Base-by-base conservation (phyloP, 2,329 filamentous ascomycete genomes). In the Sporothrix variecibatus region DNA sequence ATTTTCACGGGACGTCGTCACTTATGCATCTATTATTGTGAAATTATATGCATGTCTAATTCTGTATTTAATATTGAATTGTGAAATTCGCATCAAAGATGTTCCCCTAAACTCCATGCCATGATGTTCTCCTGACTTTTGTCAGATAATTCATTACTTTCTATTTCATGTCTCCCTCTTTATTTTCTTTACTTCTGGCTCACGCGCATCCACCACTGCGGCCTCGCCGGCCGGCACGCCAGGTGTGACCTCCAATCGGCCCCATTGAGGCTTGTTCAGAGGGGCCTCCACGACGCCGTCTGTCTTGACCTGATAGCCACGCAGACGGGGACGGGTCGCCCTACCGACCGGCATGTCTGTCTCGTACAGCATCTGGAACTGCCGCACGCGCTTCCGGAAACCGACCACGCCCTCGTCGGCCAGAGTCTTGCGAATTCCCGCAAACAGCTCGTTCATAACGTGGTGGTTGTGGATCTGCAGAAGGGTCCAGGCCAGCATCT, bases 401-500 rank as follows among this genome's bases (percentile, higher is more conserved):
- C 81, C 84, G 0, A 84, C 82, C 0, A 83, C 79, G 28, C 92
- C 88, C 2, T 84, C 78, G 2, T 71, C n/a, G 0, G 81, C 81
- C 20, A 98, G 91, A 73, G 90, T 90, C 1, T 82, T 80, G 26
- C 95, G 90, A 7, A 97, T 85, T 0, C 86, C 88, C 0, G 84
- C 82, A 81, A 98, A 97, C 84, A 98, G 97, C 0, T 83, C 79
- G 64, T 89, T 87, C 72, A 97, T 82, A 8, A 92, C 83, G 75
- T 91, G 87, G 81, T 97, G 91, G 81, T 99, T 99, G 83, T 99
- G 96, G 3, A 97, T 87, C 81, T 98, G 95, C 8, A 99, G 86
- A 8, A 99, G 86, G 0, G 92, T 93, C 96, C 96, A 99, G 31
- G 92, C 95, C 4, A 98, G 89, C 96, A 99, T 98, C 82, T 99